These are phyloP conservation scores for Bipolaris zeicola DNA, from an alignment of 2,329 filamentous ascomycete species.

Conservation along the genomic window DNA sequence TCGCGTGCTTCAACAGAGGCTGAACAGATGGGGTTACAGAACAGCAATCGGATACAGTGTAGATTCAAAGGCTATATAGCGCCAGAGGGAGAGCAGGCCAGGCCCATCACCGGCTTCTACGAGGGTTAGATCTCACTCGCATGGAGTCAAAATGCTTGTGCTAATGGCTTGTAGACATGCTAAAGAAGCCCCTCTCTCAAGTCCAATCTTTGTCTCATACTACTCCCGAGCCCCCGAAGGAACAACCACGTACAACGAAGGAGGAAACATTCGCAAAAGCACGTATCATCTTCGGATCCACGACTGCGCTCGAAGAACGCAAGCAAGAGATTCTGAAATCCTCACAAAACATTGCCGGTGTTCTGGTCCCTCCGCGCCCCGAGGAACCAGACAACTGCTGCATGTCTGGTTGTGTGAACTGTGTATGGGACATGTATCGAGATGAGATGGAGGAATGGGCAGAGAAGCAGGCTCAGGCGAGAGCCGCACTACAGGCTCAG, in stretches of 20 bases:
- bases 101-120: constrained; percentile 48
- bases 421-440: constrained; percentile 90
- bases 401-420: constrained; percentile 98
- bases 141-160: neutral
- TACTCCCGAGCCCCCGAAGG: constrained; percentile 41
- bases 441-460: constrained; percentile 95
- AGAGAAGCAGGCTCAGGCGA: constrained; percentile 66
- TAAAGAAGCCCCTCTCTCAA: constrained; percentile 37
- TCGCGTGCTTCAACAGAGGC: neutral
- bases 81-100: constrained; percentile 45
- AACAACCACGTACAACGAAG: constrained; percentile 54
- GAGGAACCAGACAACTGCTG: constrained; percentile 97
- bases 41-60: constrained; percentile 43
- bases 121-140: constrained; percentile 28
- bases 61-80: constrained; percentile 47
- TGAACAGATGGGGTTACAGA: constrained; percentile 38
- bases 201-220: constrained; percentile 42
- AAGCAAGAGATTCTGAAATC: constrained; percentile 64
- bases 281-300: constrained; percentile 80
- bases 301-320: constrained; percentile 73
- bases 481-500: constrained; percentile 54
- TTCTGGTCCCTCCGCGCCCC: constrained; percentile 81
- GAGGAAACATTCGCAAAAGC: constrained; percentile 64
- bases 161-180: constrained; percentile 44
- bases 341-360: constrained; percentile 73